phyloP scores from a whole-genome alignment of 352 stramenopile genomes.

The Pythium vanterpoolii region DNA sequence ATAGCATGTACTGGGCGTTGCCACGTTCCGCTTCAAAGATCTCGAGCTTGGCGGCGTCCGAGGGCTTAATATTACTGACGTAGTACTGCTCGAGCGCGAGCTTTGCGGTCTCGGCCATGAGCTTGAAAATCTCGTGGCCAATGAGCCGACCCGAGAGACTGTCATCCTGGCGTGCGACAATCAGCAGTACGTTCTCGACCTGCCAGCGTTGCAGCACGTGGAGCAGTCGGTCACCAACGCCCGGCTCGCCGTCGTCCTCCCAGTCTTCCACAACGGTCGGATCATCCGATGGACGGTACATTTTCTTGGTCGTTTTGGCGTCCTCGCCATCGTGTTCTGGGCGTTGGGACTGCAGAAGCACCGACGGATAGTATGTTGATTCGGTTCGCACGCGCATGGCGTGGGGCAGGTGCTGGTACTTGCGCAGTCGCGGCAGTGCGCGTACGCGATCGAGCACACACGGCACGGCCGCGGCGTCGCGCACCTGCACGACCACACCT shows the following conservation, averaged over 20 bases:
- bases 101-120: slow-evolving; percentile 67
- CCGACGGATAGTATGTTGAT: slow-evolving; percentile 8
- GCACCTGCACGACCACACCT: slow-evolving; percentile 49
- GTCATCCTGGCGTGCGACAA: slow-evolving; percentile 62
- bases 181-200: slow-evolving; percentile 63
- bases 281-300: slow-evolving; percentile 22
- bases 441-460: slow-evolving; percentile 28
- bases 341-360: slow-evolving; percentile 4
- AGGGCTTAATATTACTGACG: slow-evolving; percentile 38
- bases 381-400: slow-evolving; percentile 36
- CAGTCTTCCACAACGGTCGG: slow-evolving; percentile 44
- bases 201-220: slow-evolving; percentile 83
- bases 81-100: slow-evolving; percentile 75
- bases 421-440: slow-evolving; percentile 36
- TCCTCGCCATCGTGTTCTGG: slow-evolving; percentile 4
- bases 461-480: slow-evolving; percentile 19
- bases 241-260: slow-evolving; percentile 47
- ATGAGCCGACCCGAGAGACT: slow-evolving; percentile 63
- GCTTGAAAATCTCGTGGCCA: slow-evolving; percentile 60
- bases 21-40: slow-evolving; percentile 26
- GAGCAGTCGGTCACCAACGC: slow-evolving; percentile 68
- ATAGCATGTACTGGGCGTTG: slow-evolving; percentile 9
- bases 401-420: slow-evolving; percentile 46
- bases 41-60: slow-evolving; percentile 52
- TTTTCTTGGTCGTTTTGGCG: slow-evolving; percentile 7